Percentiles rank a stretch among this genome's conserved stretches.
Evolutionary conservation across 805 yeast species (phyloP).

Genomic region (Metschnikowia continentalis): DNA sequence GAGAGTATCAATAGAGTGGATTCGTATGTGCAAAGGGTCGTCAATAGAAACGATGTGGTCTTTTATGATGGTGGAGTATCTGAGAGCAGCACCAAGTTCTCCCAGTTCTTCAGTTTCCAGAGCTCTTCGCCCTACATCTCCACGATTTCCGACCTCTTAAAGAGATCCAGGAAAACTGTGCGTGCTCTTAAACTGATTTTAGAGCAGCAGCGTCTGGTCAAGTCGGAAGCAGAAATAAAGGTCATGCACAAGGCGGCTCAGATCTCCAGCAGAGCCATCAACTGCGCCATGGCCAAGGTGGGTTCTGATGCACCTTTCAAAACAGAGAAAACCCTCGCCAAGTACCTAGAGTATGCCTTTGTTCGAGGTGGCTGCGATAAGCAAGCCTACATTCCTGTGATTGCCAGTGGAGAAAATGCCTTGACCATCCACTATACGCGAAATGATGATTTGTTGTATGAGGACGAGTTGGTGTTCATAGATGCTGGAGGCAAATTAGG

Average conservation of each 20-base stretch:
- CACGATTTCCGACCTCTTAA: slow-evolving; percentile 20
- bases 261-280: slow-evolving; percentile 79
- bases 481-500: slow-evolving; percentile 95
- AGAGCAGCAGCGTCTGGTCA: slow-evolving; percentile 57
- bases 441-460: slow-evolving; percentile 75
- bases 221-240: slow-evolving; percentile 70
- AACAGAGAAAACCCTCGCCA: slow-evolving; percentile 74
- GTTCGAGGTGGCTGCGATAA: slow-evolving; percentile 84
- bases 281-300: slow-evolving; percentile 68
- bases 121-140: slow-evolving; percentile 6
- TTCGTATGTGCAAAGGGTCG: slow-evolving; percentile 42
- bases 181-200: slow-evolving; percentile 41
- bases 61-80: slow-evolving; percentile 45
- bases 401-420: slow-evolving; percentile 90
- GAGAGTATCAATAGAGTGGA: slow-evolving; percentile 45
- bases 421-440: slow-evolving; percentile 90
- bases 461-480: slow-evolving; percentile 80
- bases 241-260: slow-evolving; percentile 81
- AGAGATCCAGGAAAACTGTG: slow-evolving; percentile 32
- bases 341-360: slow-evolving; percentile 79
- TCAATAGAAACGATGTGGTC: slow-evolving; percentile 47
- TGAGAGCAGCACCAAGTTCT: slow-evolving; percentile 9
- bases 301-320: slow-evolving; percentile 43
- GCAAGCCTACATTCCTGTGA: slow-evolving; percentile 91
- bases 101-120: slow-evolving; percentile 19